Evolutionary conservation across 1,284 basidiomycete genomes (phyloP).

Genomic region (Cryptococcus amylolentus): DNA sequence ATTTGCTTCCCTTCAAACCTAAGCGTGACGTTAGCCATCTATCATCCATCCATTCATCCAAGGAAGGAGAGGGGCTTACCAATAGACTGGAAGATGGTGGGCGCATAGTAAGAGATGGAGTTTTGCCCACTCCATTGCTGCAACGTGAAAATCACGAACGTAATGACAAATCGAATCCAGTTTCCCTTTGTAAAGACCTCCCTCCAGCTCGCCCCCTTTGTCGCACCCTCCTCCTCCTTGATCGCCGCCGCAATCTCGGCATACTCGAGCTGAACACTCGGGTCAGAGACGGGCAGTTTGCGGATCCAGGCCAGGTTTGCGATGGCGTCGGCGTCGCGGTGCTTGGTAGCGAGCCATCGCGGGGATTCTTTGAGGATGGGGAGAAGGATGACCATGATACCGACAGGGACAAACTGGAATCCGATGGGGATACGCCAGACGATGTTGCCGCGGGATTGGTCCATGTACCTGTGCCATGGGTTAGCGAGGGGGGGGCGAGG

Average conservation of each 20-base stretch:
- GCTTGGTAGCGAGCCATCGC: constrained; percentile 47
- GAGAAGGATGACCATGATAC: constrained; percentile 69
- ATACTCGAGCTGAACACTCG: constrained; percentile 54
- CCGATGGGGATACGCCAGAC: constrained; percentile 47
- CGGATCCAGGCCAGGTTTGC: constrained; percentile 59
- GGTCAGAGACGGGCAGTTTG: constrained; percentile 53
- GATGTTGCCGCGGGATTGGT: constrained; percentile 22
- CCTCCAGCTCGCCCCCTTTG: constrained; percentile 48
- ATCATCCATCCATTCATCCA: background rate
- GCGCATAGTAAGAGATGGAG: constrained; percentile 70
- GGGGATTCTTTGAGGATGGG: constrained; percentile 58
- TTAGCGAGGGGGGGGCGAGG: constrained; percentile 2
- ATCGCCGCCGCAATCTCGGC: constrained; percentile 58
- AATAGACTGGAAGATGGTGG: constrained; percentile 56
- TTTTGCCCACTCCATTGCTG: constrained; percentile 66
- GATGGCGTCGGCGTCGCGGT: constrained; percentile 56
- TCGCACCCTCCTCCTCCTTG: constrained; percentile 50
- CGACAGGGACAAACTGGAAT: constrained; percentile 60
- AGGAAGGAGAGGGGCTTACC: constrained; percentile 21
- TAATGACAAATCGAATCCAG: constrained; percentile 65
- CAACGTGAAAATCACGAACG: constrained; percentile 55
- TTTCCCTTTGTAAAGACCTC: constrained; percentile 72
- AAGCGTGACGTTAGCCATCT: background rate
- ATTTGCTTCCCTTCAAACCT: constrained; percentile 53
- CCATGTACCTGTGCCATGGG: constrained; percentile 23